Base-by-base conservation (phyloP, 805 yeast genomes). In the Yamadazyma nakazawae region DNA sequence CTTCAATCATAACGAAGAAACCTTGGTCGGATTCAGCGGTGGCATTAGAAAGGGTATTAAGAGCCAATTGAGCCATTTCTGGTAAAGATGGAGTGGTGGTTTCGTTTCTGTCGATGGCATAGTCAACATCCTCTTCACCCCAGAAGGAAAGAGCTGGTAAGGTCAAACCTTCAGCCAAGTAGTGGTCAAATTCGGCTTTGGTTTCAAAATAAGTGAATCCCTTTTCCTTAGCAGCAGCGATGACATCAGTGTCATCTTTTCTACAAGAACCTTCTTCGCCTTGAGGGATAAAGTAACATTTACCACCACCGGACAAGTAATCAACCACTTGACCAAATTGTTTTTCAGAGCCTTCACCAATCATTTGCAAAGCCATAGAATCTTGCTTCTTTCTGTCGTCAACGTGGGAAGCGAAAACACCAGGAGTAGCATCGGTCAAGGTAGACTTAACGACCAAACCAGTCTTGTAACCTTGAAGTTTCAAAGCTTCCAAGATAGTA, bases 361-460 rank as follows among this genome's bases (percentile, higher is more conserved):
- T 64, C 61, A 88, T 94, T 51, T 91, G 97, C 58, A 80, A 80
- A 3, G 97, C 97, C 61, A 91, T 89, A 64, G 82, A 72, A 60
- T 86, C 91, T 63, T 90, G 96, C 68, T 85, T 88, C 55, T 69
- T 75, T 60, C 98, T 77, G 60, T 71, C 77, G 53, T 82, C 83
- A 12, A 76, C 94, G 62, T 91, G 98, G 2, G 96, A 57, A 35
- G 88, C 81, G 62, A 89, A 91, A 0, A 91, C 82, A 11, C 96
- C 97, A 0, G 97, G 97, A 0, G 97, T 91, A 13, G 97, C 97
- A 62, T 91, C 97, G 8, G 97, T 88, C 54, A 91, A 79, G 52
- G 95, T 78, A 0, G 97, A 90, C 24, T 96, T 91, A 25, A 90
- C 97, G 21, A 91, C 97, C 42, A 91, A 70, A 0, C 97, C 98